Base-by-base conservation (phyloP, 495 filamentous ascomycete genomes). In the Cercophora scortea region DNA sequence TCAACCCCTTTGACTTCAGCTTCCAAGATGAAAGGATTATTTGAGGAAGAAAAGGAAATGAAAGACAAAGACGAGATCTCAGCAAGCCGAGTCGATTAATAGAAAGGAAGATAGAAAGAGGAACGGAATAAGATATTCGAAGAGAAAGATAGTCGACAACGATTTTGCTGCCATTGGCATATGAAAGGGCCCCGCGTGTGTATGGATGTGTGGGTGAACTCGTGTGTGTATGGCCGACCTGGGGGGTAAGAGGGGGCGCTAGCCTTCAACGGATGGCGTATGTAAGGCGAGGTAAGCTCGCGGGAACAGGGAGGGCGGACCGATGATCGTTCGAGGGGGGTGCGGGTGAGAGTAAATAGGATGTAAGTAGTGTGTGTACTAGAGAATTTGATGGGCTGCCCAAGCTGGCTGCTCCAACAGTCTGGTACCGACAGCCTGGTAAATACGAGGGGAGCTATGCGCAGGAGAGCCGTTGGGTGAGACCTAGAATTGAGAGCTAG, bases 251-350 rank as follows among this genome's bases (percentile, higher is more conserved):
- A 59, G 51, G 56, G 58, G 61, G 43, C 32, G 48, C 44, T 56
- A 52, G 56, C 52, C 47, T 56, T 45, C 49, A 34, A 53, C 35
- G 47, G 57, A 57, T 60, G 61, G 58, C 50, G 54, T 50, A 49
- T 50, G 36, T 43, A 48, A 41, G 42, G 17, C 40, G 7, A 38
- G 53, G 50, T 56, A 59, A 58, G 56, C 53, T 57, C 49, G 44
- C 48, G 49, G 45, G 48, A 51, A 45, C 36, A 45, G 39, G 38
- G 56, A 47, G 49, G 50, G 47, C 32, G 44, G 48, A 44, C 49
- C 50, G 52, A 42, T 33, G 25, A 25, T 48, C 33, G 33, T 34
- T 40, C n/a, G 8, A 42, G 35, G 35, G 33, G 46, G 46, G 35
- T 40, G 41, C 15, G n/a, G 41, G 13, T 39, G 4, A 34, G 17